A percentile compares a stretch with the other conserved stretches of the same genome.
These are phyloP conservation scores for Penicillium janthinellum DNA, from an alignment of 2,329 filamentous ascomycete genomes.

Conservation along the genomic window DNA sequence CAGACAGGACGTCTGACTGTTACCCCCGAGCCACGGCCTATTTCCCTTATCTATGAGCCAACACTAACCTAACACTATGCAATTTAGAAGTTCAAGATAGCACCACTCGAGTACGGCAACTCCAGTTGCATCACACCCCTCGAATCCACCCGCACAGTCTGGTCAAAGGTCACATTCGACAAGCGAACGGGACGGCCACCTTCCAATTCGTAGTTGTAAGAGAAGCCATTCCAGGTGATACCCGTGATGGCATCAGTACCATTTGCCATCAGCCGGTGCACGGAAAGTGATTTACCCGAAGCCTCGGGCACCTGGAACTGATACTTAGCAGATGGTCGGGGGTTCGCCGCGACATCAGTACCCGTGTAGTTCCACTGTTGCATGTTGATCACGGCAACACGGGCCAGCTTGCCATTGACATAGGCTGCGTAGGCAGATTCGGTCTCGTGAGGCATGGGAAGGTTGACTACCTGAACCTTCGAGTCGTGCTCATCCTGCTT, in stretches of 20 bases:
- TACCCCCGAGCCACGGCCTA: too few relatives aligned
- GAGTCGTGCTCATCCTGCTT: slow-evolving; percentile 35
- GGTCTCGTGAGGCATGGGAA: slow-evolving; percentile 45
- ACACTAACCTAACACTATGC: not conserved
- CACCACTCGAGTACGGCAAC: slow-evolving; percentile 31
- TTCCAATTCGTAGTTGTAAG: slow-evolving; percentile 63
- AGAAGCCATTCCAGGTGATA: slow-evolving; percentile 63
- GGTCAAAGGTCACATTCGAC: slow-evolving; percentile 57
- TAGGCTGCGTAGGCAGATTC: slow-evolving; percentile 62
- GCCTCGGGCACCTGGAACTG: slow-evolving; percentile 27
- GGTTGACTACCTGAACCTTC: slow-evolving; percentile 51
- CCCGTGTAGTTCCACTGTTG: slow-evolving; percentile 61
- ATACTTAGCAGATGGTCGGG: slow-evolving; percentile 27
- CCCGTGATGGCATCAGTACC: slow-evolving; percentile 66
- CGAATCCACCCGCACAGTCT: slow-evolving; percentile 41
- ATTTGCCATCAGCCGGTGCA: slow-evolving; percentile 60
- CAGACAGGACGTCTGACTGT: too few relatives aligned
- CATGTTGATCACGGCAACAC: slow-evolving; percentile 61
- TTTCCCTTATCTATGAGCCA: not conserved
- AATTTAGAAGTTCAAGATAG: slow-evolving; percentile 18
- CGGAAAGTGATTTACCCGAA: slow-evolving; percentile 29
- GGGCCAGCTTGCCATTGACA: slow-evolving; percentile 45
- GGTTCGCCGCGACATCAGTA: slow-evolving; percentile 39
- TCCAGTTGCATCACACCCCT: slow-evolving; percentile 38
- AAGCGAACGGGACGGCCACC: slow-evolving; percentile 56